A percentile compares a stretch with the other conserved stretches of the same genome.
Conservation (phyloP, 73 alveolate species). For the Stentor roeselii region DNA sequence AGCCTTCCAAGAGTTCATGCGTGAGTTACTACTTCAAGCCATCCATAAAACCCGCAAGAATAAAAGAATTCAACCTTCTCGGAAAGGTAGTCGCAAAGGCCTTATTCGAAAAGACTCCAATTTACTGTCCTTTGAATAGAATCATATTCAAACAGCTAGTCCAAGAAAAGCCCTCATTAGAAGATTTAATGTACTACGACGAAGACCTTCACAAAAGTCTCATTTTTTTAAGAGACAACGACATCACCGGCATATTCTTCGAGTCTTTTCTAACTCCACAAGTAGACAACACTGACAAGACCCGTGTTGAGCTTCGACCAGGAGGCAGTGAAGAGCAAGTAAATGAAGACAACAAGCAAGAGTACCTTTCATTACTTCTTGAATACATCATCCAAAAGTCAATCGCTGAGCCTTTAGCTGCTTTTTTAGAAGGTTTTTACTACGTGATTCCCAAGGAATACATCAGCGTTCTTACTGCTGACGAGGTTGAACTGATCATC, state of each 20-base stretch:
- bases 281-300: slow-evolving; percentile 15
- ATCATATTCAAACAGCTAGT: slow-evolving; percentile 52
- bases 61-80: slow-evolving; percentile 45
- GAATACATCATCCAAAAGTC: background rate
- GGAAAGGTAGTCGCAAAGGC: slow-evolving; percentile 80
- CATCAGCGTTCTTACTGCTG: slow-evolving; percentile 50
- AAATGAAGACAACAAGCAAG: slow-evolving; percentile 32
- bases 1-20: background rate
- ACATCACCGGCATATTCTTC: background rate
- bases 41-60: background rate
- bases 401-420: slow-evolving; percentile 37
- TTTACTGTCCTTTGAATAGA: slow-evolving; percentile 44
- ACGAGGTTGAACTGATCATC: slow-evolving; percentile 66
- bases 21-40: background rate
- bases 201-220: slow-evolving; percentile 8
- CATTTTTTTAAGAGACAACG: slow-evolving; percentile 17
- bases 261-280: background rate
- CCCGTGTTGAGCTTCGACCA: slow-evolving; percentile 38
- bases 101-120: slow-evolving; percentile 74
- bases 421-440: slow-evolving; percentile 53
- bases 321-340: slow-evolving; percentile 44
- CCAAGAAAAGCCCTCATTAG: slow-evolving; percentile 33
- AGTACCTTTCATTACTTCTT: slow-evolving; percentile 1
- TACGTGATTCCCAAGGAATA: slow-evolving; percentile 59
- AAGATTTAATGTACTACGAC: slow-evolving; percentile 41